Evolutionary conservation across 306 rosid species (phyloP).

Genomic region (Gleditsia sinensis): DNA sequence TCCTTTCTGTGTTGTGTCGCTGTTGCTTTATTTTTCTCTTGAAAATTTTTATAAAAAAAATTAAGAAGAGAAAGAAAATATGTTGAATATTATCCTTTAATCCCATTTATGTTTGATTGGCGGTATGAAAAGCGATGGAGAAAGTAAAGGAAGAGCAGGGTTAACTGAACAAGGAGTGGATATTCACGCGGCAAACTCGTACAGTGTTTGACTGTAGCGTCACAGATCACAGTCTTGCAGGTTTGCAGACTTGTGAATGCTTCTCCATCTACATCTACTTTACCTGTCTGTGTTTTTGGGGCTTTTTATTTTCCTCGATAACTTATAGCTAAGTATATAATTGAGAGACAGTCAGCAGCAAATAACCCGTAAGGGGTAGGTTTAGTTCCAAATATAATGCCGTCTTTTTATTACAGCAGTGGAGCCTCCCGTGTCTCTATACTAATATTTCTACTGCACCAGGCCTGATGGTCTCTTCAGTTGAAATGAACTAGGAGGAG

Average conservation of each 20-base stretch:
- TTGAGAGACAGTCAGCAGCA: not conserved
- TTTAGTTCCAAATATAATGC: not conserved
- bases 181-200: constrained; percentile 45
- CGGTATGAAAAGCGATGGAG: constrained; percentile 9
- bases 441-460: no score
- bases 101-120: not conserved
- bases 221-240: constrained; percentile 40
- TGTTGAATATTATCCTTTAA: not conserved
- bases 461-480: no score
- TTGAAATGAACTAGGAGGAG: not conserved
- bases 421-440: not conserved
- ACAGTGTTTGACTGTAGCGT: constrained; percentile 35
- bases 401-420: not conserved
- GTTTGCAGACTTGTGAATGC: constrained; percentile 45
- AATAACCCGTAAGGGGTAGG: not conserved
- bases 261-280: not conserved
- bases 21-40: not conserved
- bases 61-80: not conserved
- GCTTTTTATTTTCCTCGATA: constrained; percentile 11
- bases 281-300: not conserved
- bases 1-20: constrained; percentile 35
- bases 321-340: not conserved
- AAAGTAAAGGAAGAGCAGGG: constrained; percentile 13
- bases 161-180: constrained; percentile 35
- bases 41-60: not conserved